Base-by-base conservation (phyloP, 139 green algal species). In the Zygnema circumcarinatum region DNA sequence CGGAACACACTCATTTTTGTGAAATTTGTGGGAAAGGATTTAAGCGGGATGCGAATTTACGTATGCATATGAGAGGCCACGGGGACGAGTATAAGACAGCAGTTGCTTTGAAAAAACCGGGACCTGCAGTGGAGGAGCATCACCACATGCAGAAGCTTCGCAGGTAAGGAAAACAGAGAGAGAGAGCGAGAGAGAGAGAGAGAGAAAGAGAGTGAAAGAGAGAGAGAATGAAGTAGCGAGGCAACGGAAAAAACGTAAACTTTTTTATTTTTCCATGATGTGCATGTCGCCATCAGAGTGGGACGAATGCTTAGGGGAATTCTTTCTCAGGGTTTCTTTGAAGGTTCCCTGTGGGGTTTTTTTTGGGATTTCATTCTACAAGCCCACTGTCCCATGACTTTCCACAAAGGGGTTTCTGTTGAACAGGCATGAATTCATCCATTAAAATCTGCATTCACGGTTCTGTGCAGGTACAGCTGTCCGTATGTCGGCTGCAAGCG, bases 61-160 rank as follows among this genome's bases (percentile, higher is more conserved):
- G 83, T 31, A 88, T 88, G 83, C 83, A 88, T 76, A 88, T 88
- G 69, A 53, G 76, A n/a, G 83, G 38, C 25, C 83, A 88, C 31
- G 72, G 83, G n/a, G 33, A 74, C 83, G 38, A 53, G 38, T 88
- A 88, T 76, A 88, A 88, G 83, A 88, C 83, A 11, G 21, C 83
- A 31, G 83, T 36, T 25, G 83, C 83, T 47, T 62, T 88, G 1
- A 62, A 54, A 53, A 53, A 56, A 7, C 83, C 83, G 7, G 69
- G 36, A 39, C 3, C 3, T 29, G 35, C 7, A 16, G 7, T 25
- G 47, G 47, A 62, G 47, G 47, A 62, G 16, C 16, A 7, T 62
- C 47, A 16, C 7, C 16, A 25, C 47, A 16, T 7, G 16, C 47
- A 62, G 16, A 62, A 62, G 16, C 47, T 25, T 25, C 47, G 47